Evolutionary conservation across 129 eudicot species (phyloP).

Genomic region (Lactuca saligna): DNA sequence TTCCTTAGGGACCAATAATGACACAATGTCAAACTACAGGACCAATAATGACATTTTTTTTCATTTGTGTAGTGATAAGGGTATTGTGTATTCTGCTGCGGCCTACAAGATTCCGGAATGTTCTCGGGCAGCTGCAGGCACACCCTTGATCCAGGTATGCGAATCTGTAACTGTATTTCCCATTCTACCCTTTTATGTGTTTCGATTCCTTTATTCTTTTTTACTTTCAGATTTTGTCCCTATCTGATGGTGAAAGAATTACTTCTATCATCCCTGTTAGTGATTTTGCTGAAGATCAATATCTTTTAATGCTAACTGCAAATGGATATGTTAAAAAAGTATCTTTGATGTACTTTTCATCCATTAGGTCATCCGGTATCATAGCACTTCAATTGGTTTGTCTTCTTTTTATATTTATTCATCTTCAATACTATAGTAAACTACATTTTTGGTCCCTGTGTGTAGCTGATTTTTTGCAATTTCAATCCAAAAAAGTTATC

Average conservation of each 20-base stretch:
- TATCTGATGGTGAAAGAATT: slow-evolving; percentile 86
- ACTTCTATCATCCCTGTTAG: slow-evolving; percentile 92
- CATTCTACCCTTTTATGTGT: background rate
- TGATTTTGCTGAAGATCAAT: slow-evolving; percentile 87
- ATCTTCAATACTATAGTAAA: background rate
- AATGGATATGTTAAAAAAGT: slow-evolving; percentile 91
- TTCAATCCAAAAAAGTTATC: background rate
- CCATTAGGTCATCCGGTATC: slow-evolving; percentile 86
- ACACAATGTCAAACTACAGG: background rate
- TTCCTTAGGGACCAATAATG: background rate
- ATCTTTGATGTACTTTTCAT: slow-evolving; percentile 79
- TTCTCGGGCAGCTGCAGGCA: slow-evolving; percentile 92
- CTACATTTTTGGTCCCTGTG: background rate
- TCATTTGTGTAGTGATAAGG: slow-evolving; percentile 67
- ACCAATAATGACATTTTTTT: background rate
- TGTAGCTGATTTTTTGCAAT: background rate
- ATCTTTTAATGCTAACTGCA: slow-evolving; percentile 85
- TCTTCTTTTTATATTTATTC: slow-evolving; percentile 21
- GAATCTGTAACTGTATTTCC: slow-evolving; percentile 2
- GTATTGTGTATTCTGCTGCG: slow-evolving; percentile 80
- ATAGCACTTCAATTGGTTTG: slow-evolving; percentile 94
- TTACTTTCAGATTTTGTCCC: slow-evolving; percentile 63
- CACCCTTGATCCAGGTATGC: slow-evolving; percentile 84
- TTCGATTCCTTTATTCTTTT: too few species aligned
- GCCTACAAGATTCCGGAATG: slow-evolving; percentile 98